Conservation (phyloP, 306 rosid species). For the Fragaria nilgerrensis region DNA sequence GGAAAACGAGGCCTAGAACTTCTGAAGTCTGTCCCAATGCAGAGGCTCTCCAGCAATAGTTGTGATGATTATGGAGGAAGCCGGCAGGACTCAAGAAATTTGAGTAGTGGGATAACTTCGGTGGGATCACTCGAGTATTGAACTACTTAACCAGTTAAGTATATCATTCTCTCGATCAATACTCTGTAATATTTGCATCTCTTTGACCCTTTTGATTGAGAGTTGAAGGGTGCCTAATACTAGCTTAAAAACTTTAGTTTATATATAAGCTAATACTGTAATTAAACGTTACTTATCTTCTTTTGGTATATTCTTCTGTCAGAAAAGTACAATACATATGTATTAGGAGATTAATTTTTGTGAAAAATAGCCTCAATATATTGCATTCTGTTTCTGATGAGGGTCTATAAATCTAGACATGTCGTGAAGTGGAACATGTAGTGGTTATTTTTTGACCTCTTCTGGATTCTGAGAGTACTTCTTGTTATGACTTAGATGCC, state of each 20-base stretch:
- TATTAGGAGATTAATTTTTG: constrained; percentile 53
- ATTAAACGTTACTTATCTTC: constrained; percentile 40
- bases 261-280: constrained; percentile 70
- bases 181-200: constrained; percentile 52
- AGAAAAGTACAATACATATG: constrained; percentile 49
- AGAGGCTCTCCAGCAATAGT: constrained; percentile 68
- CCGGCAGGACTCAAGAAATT: constrained; percentile 76
- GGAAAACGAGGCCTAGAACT: constrained; percentile 78
- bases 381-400: constrained; percentile 24
- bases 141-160: constrained; percentile 41
- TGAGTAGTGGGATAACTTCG: constrained; percentile 65
- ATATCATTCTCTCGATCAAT: constrained; percentile 25
- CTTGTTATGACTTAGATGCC: constrained; percentile 39
- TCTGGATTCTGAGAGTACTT: constrained; percentile 1
- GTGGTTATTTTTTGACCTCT: constrained; percentile 14
- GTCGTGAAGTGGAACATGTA: background rate
- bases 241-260: constrained; percentile 46
- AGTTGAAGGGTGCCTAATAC: constrained; percentile 45
- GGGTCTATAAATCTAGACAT: background rate
- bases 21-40: constrained; percentile 70
- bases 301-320: constrained; percentile 31
- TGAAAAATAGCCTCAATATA: constrained; percentile 32
- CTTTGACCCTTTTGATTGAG: constrained; percentile 30
- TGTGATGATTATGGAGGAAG: constrained; percentile 62
- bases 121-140: constrained; percentile 86